Base-by-base conservation (phyloP, 1,284 basidiomycete species). In the Lentinula novae-zelandiae region DNA sequence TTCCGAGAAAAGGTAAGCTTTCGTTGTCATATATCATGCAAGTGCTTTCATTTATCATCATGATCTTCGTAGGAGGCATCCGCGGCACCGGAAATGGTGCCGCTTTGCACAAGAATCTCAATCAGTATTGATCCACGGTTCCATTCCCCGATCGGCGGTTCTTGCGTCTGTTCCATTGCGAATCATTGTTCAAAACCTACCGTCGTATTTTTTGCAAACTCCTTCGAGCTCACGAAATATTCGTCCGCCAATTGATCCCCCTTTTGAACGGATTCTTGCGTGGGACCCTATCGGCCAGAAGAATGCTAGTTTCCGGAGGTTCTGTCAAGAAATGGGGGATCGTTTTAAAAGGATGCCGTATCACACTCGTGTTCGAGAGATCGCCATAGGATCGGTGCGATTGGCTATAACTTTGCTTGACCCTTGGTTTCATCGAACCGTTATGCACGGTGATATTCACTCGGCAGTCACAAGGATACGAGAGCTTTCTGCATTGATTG, bases 51-150 rank as follows among this genome's bases (percentile, higher is more conserved):
- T n/a, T 54, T 5, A 42, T 27, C 20, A 40, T 54, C 12, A 42
- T 27, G 9, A 40, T 54, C 27, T 58, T 38, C 56, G 2, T 58
- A 90, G 89, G 64, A 84, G 85, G 49, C 81, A 83, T 63, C 70
- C 73, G 27, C 81, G 86, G 63, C 83, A 89, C 69, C 86, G 84
- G 84, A 87, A 85, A 69, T 91, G 88, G 89, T 83, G 86, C 61
- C 82, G 82, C 61, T 87, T 84, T 66, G 85, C 87, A 13, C 75
- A 84, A 61, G 89, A 91, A 67, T 84, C 89, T 13, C 89, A 91
- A 68, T 82, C 85, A 63, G 87, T 89, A 39, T 82, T 91, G 60
- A 80, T 90, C 38, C 78, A 87, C 67, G 87, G 85, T 33, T 82
- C 79, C 64, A 82, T 91, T 60, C 86, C 89, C 20, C 75, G 78